Evolutionary conservation across 2,329 filamentous ascomycete species (phyloP).

Genomic region (Aspergillus tanneri): DNA sequence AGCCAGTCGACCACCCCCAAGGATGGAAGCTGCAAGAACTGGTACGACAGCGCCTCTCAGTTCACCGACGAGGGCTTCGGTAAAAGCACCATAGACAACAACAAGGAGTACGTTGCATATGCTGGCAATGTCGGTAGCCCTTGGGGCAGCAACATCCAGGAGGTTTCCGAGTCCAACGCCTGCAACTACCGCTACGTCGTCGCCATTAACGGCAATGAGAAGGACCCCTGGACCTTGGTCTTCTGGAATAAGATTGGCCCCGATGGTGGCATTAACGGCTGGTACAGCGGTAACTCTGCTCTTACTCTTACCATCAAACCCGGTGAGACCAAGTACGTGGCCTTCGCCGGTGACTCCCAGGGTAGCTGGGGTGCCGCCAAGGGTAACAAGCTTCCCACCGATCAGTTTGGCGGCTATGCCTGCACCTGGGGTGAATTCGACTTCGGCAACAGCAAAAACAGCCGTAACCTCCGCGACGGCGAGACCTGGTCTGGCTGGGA

Average conservation of each 20-base stretch:
- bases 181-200: conserved; percentile 39
- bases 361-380: conserved; percentile 38
- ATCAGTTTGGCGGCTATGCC: conserved; percentile 32
- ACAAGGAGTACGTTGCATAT: conserved; percentile 26
- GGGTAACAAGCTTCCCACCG: conserved; percentile 28
- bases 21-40: conserved; percentile 20
- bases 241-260: conserved; percentile 45
- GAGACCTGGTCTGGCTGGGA: conserved; percentile 38
- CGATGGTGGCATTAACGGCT: conserved; percentile 33
- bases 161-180: conserved; percentile 34
- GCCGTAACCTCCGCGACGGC: conserved; percentile 8
- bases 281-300: conserved; percentile 32
- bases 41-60: conserved; percentile 24
- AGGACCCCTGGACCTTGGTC: conserved; percentile 35
- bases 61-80: conserved; percentile 36
- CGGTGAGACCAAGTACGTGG: conserved; percentile 37
- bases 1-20: conserved; percentile 9
- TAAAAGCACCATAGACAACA: conserved; percentile 18
- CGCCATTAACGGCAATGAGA: conserved; percentile 32
- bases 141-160: conserved; percentile 44
- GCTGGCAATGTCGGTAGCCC: conserved; percentile 39
- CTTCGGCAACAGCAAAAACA: conserved; percentile 35
- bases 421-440: conserved; percentile 45
- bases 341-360: conserved; percentile 38
- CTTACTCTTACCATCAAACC: conserved; percentile 33